phyloP scores from a whole-genome alignment of 2,329 filamentous ascomycete genomes.

The Paecilomyces sp. region DNA sequence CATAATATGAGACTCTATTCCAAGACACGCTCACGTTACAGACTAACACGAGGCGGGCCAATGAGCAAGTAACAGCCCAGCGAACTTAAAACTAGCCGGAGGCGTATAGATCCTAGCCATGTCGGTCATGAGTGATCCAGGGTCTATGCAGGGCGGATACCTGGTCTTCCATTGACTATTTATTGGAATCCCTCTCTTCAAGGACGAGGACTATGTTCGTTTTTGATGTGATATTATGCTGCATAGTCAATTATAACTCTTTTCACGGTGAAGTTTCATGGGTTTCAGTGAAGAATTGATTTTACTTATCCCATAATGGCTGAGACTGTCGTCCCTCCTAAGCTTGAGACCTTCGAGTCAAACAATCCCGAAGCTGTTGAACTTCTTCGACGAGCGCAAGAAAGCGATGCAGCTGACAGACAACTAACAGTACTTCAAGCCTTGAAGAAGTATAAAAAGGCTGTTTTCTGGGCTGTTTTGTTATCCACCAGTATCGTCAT shows the following conservation, averaged over 20 bases:
- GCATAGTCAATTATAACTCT: neutral
- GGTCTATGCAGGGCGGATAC: neutral
- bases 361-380: neutral
- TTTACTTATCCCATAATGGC: neutral
- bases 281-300: neutral
- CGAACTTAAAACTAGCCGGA: neutral
- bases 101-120: neutral
- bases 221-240: neutral
- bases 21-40: neutral
- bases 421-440: slow-evolving; percentile 10
- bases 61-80: neutral
- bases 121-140: neutral
- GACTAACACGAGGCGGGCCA: neutral
- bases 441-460: slow-evolving; percentile 15
- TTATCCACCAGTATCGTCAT: slow-evolving; percentile 45
- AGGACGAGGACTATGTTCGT: neutral
- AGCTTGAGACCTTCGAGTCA: neutral
- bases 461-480: slow-evolving; percentile 27
- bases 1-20: neutral
- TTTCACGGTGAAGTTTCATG: neutral
- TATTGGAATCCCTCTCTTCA: neutral
- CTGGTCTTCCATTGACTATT: neutral
- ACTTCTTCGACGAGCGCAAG: neutral
- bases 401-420: neutral
- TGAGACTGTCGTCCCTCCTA: neutral